Base-by-base conservation (phyloP, 805 yeast genomes). In the Torulaspora franciscae region DNA sequence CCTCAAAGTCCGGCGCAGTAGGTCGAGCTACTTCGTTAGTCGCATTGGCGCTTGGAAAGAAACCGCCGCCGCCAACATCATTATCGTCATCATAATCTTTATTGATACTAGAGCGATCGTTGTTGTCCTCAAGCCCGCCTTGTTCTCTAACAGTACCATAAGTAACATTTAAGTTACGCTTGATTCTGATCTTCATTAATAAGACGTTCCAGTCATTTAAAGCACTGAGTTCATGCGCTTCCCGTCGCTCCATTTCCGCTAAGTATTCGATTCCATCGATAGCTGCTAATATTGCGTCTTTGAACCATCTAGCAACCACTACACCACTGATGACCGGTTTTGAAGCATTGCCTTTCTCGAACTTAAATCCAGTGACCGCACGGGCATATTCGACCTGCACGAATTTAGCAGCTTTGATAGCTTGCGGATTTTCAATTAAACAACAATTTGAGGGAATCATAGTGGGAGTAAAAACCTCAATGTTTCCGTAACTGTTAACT, bases 291-390 rank as follows among this genome's bases (percentile, higher is more conserved):
- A 68, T 50, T 0, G 71, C 69, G 1, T 68, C 67, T 37, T 59
- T 64, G 43, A 48, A 79, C 55, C 81, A 82, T 19, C 58, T 57
- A 4, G 85, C 82, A 5, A 89, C 82, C 1, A 93, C 83, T 22
- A 88, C 75, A 2, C 98, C 98, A 4, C 81, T 79, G 33, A 80
- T 74, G 42, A 71, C 69, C 0, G 95, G 91, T 8, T 79, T 80
- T 0, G 84, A 80, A 34, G 71, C 61, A 25, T 41, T 48, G 1
- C 64, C 61, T 34, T 66, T 64, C 24, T 72, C 75, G 65, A 85
- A 93, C 45, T 87, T 93, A 66, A 93, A 91, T 0, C 90, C 87
- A 2, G 83, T 81, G 2, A 89, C 90, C 0, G 97, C 98, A 38
- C 79, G 81, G 0, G 95, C 97, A 67, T 73, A 88, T 52, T 87